Percentiles rank a stretch among this genome's conserved stretches.
Evolutionary conservation across 257 asterid genomes (phyloP).

Genomic region (Ballota nigra): DNA sequence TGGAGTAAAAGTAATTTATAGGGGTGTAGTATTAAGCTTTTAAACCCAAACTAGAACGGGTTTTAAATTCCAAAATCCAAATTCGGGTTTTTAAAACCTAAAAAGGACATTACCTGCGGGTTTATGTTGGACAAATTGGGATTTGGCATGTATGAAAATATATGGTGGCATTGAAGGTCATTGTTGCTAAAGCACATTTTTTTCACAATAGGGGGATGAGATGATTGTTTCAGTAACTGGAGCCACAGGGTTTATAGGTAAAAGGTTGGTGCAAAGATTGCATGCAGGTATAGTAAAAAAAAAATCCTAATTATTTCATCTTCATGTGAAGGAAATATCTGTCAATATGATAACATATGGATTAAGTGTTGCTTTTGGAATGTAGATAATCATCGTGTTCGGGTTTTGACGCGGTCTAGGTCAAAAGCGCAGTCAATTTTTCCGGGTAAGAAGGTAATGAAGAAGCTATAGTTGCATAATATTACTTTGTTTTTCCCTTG

Average conservation of each 20-base stretch:
- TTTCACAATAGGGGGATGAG: constrained; percentile 51
- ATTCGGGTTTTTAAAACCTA: no score
- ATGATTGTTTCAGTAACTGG: constrained; percentile 89
- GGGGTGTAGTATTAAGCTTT: no score
- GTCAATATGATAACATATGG: no score
- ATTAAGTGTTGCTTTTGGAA: constrained; percentile 22
- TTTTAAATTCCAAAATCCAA: no score
- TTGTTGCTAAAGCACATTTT: not conserved
- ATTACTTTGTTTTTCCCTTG: not conserved
- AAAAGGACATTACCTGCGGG: no score
- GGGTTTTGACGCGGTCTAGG: constrained; percentile 80
- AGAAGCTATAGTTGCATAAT: constrained; percentile 32
- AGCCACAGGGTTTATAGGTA: constrained; percentile 94
- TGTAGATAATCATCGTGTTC: constrained; percentile 73
- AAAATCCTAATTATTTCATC: not conserved
- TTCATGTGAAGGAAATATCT: no score
- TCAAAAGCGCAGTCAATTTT: constrained; percentile 70
- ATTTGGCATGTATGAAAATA: not conserved
- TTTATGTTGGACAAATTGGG: not conserved
- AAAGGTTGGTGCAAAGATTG: constrained; percentile 85
- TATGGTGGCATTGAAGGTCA: not conserved
- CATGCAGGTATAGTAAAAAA: constrained; percentile 58
- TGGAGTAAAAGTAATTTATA: no score
- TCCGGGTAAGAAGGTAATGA: constrained; percentile 98
- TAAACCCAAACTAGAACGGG: no score